phyloP scores from a whole-genome alignment of 345 rosid species.

The Balakata baccata region DNA sequence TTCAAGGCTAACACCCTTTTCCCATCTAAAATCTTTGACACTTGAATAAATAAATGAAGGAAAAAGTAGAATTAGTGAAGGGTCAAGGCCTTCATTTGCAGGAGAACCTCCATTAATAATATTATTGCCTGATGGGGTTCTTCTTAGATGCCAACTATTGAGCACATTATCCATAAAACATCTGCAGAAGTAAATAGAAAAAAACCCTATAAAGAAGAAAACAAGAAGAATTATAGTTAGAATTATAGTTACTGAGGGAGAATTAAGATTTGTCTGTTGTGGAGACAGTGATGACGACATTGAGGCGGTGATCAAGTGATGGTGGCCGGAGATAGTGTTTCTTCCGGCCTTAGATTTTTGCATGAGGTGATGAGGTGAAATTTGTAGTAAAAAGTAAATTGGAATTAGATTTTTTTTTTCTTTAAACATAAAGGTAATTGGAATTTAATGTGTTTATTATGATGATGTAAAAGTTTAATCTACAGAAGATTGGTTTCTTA shows the following conservation, averaged over 20 bases:
- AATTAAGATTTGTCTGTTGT: constrained; percentile 10
- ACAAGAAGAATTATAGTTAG: constrained; percentile 53
- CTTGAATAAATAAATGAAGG: constrained; percentile 58
- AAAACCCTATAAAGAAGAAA: constrained; percentile 60
- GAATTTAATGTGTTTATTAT: background rate
- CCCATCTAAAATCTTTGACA: constrained; percentile 54
- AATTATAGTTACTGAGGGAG: constrained; percentile 50
- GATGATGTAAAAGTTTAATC: constrained; percentile 3
- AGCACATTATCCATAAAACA: constrained; percentile 50
- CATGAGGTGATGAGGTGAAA: constrained; percentile 38
- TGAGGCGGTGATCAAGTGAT: constrained; percentile 5
- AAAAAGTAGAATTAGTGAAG: constrained; percentile 47
- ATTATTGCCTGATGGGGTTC: constrained; percentile 33
- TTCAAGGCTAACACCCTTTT: constrained; percentile 54
- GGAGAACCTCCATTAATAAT: constrained; percentile 9
- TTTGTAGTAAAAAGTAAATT: no score
- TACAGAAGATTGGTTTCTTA: constrained; percentile 27
- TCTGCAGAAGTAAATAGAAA: constrained; percentile 60
- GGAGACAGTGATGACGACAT: constrained; percentile 38
- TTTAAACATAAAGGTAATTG: constrained; percentile 4
- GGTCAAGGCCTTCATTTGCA: constrained; percentile 50
- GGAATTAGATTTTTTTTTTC: background rate
- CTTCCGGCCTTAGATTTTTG: constrained; percentile 48
- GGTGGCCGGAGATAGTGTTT: constrained; percentile 46
- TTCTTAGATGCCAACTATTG: constrained; percentile 39